Percentiles rank a stretch among this genome's conserved stretches.
Conservation (phyloP, 129 eudicot species). For the Flaveria ramosissima region DNA sequence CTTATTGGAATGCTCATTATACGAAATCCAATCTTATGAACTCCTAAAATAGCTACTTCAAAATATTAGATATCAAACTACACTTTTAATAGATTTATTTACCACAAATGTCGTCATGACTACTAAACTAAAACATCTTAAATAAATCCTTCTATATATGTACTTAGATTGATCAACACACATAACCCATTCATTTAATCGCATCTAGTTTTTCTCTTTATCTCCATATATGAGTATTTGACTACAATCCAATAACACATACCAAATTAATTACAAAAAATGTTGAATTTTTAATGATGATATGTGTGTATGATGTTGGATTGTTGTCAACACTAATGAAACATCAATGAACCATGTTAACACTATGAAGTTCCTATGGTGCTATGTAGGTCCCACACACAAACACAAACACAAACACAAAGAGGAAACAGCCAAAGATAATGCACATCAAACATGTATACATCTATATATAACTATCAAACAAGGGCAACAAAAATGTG, state of each 20-base stretch:
- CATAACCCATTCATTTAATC: not conserved
- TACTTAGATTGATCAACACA: not conserved
- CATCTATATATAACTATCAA: conserved; percentile 8
- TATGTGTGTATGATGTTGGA: conserved; percentile 42
- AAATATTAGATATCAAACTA: no score
- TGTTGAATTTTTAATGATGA: conserved; percentile 20
- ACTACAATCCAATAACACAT: not conserved
- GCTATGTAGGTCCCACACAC: conserved; percentile 34
- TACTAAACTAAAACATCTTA: no score
- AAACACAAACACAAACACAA: conserved; percentile 12
- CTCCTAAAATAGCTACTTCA: no score
- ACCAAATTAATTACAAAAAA: not conserved
- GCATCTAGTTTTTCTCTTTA: not conserved
- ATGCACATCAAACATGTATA: not conserved
- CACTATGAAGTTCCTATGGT: conserved; percentile 44
- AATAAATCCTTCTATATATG: not conserved
- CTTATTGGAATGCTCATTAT: no score
- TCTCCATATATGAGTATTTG: not conserved
- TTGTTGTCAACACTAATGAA: conserved; percentile 53
- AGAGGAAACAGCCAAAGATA: not conserved
- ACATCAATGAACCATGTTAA: conserved; percentile 48
- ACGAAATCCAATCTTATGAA: no score
- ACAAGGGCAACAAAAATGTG: conserved; percentile 15
- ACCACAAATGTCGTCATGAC: no score
- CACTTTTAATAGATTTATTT: no score